Base-by-base conservation (phyloP, 2,329 filamentous ascomycete species). In the Ascochyta fabae region DNA sequence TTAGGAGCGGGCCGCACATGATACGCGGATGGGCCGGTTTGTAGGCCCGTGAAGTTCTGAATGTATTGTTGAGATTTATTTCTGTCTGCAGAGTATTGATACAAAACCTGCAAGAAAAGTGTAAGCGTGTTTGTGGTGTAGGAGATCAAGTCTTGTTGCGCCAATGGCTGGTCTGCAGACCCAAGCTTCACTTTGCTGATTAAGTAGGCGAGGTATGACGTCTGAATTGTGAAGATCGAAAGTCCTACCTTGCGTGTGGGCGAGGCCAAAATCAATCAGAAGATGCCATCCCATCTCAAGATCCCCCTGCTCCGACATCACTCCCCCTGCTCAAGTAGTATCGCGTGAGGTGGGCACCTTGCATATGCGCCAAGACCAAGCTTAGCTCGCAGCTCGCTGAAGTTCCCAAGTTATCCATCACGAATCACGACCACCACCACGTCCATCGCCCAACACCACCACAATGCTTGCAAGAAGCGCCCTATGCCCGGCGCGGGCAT, bases 391-490 rank as follows among this genome's bases (percentile, higher is more conserved):
- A 42, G 52, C 53, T 46, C 46, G 34, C 43, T 49, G 42, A 46
- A 44, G n/a, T 23, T 44, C 42, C 29, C 29, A 44, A 49, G 43
- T 46, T 26, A 23, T 39, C 36, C 22, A 23, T 16, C 27, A 29
- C 48, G 12, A n/a, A 16, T 22, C 34, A 24, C 48, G n/a, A 33
- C 33, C 43, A 43, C 43, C 24, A 36, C 26, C 42, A 38, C 42
- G 15, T 33, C 39, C 48, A 47, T 48, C 53, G 26, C 44, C 44
- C 31, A 36, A 38, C 48, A 52, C 48, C 24, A 42, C 47, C 53
- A 66, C 42, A 29, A 75, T 75, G 72, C 69, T 75, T 47, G 56
- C 63, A 44, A 60, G 70, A 48, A 71, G 66, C 51, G 63, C 66
- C 27, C 58, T 75, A 29, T 72, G 68, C 51, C 69, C 72, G 6